phyloP scores from a whole-genome alignment of 2,329 filamentous ascomycete genomes.

The Colletotrichum sp. region DNA sequence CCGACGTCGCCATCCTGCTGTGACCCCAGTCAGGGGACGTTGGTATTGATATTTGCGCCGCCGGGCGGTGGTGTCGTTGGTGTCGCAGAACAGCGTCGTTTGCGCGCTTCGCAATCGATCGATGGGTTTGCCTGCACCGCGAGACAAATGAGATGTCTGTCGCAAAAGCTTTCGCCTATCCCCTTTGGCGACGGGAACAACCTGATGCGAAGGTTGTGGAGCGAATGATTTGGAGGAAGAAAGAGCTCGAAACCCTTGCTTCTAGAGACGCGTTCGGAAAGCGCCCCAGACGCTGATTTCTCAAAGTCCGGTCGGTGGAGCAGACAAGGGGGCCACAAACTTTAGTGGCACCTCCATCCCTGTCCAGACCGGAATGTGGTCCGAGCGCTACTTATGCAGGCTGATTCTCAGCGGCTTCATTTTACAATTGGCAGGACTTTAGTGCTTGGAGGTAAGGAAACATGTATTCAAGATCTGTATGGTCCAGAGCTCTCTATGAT shows the following conservation, averaged over 20 bases:
- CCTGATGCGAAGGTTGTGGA: background rate
- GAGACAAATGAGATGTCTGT: background rate
- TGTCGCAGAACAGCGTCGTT: background rate
- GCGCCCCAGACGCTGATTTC: background rate
- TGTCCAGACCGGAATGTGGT: background rate
- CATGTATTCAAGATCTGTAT: fast-evolving
- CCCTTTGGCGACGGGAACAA: background rate
- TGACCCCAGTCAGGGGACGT: background rate
- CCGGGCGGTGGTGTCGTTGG: background rate
- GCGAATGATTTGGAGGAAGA: background rate
- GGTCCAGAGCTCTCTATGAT: background rate
- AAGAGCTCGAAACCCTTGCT: background rate
- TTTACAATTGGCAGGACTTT: background rate
- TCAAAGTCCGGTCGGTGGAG: background rate
- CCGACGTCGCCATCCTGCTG: constrained; percentile 2
- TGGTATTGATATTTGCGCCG: background rate
- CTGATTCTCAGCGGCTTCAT: background rate
- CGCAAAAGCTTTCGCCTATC: background rate
- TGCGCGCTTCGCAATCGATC: background rate
- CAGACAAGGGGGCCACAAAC: background rate
- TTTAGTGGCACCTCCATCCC: constrained; percentile 1
- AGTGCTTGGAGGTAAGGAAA: background rate
- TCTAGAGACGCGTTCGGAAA: constrained; percentile 4
- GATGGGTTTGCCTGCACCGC: background rate
- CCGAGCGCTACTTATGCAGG: background rate